Percentiles rank a stretch among this genome's conserved stretches.
These are phyloP conservation scores for Leishmania martiniquensis DNA, from an alignment of 208 protist genomes.

Conservation along the genomic window DNA sequence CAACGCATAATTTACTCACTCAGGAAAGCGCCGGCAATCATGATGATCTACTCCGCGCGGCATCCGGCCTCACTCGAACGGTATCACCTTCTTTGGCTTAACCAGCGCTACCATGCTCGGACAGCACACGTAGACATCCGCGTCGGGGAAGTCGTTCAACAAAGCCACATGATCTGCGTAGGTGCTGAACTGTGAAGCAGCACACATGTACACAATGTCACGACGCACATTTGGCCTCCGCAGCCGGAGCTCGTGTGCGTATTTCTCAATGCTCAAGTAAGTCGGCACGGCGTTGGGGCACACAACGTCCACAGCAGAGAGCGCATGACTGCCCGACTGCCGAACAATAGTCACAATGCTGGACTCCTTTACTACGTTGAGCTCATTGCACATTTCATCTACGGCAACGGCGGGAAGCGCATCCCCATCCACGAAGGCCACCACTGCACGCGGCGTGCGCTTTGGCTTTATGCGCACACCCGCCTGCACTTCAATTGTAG, in stretches of 20 bases:
- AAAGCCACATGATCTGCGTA: slow-evolving; percentile 57
- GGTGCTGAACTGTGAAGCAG: slow-evolving; percentile 44
- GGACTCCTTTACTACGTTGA: slow-evolving; percentile 51
- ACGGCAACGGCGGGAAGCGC: slow-evolving; percentile 52
- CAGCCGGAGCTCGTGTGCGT: slow-evolving; percentile 52
- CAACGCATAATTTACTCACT: background rate
- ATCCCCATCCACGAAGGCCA: slow-evolving; percentile 84
- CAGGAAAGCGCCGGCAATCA: background rate
- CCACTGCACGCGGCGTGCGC: slow-evolving; percentile 35
- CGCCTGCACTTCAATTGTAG: slow-evolving; percentile 48
- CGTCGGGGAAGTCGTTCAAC: slow-evolving; percentile 67
- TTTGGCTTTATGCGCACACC: slow-evolving; percentile 51
- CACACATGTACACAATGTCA: slow-evolving; percentile 88
- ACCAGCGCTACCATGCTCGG: slow-evolving; percentile 65
- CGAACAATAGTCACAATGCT: slow-evolving; percentile 60
- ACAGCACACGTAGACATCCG: slow-evolving; percentile 86
- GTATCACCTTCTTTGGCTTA: slow-evolving; percentile 48
- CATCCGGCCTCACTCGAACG: slow-evolving; percentile 17
- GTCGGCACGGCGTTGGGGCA: slow-evolving; percentile 58
- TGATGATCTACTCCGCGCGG: background rate
- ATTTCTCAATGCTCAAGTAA: slow-evolving; percentile 58
- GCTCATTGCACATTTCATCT: slow-evolving; percentile 59
- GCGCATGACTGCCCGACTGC: slow-evolving; percentile 35
- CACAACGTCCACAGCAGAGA: slow-evolving; percentile 52
- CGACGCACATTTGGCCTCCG: slow-evolving; percentile 45